phyloP scores from a whole-genome alignment of 805 yeast genomes.

The Wickerhamiella bombiphila region DNA sequence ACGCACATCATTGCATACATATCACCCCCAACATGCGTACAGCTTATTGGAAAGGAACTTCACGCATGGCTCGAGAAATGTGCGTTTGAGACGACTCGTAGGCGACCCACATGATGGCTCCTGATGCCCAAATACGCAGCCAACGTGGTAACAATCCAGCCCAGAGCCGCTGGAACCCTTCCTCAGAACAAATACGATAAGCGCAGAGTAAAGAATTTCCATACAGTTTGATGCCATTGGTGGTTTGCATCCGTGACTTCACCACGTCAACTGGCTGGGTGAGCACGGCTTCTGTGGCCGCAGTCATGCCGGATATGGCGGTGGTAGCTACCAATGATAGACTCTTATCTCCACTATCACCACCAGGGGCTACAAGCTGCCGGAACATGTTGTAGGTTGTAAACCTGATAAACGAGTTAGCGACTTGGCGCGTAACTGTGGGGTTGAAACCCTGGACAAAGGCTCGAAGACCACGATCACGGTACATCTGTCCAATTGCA shows the following conservation, averaged over 20 bases:
- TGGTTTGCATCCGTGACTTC: conserved; percentile 76
- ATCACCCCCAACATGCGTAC: no score
- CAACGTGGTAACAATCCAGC: conserved; percentile 40
- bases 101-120: conserved; percentile 52
- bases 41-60: conserved; percentile 17
- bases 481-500: conserved; percentile 42
- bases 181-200: conserved; percentile 25
- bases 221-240: conserved; percentile 24
- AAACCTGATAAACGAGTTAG: conserved; percentile 69
- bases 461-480: conserved; percentile 58
- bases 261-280: conserved; percentile 86
- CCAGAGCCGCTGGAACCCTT: conserved; percentile 27
- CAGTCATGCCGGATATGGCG: conserved; percentile 39
- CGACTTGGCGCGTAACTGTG: conserved; percentile 67
- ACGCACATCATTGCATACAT: no score
- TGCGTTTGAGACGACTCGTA: conserved; percentile 28
- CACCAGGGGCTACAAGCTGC: conserved; percentile 32
- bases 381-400: conserved; percentile 67
- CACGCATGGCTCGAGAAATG: conserved; percentile 10
- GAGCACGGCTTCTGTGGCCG: conserved; percentile 46
- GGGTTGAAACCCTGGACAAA: conserved; percentile 71
- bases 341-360: conserved; percentile 11
- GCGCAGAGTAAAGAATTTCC: conserved; percentile 24
- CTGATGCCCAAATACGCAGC: conserved; percentile 53
- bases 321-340: conserved; percentile 9